A percentile compares a stretch with the other conserved stretches of the same genome.
Conservation (phyloP, 306 rosid genomes). For the Sicyos edulis region DNA sequence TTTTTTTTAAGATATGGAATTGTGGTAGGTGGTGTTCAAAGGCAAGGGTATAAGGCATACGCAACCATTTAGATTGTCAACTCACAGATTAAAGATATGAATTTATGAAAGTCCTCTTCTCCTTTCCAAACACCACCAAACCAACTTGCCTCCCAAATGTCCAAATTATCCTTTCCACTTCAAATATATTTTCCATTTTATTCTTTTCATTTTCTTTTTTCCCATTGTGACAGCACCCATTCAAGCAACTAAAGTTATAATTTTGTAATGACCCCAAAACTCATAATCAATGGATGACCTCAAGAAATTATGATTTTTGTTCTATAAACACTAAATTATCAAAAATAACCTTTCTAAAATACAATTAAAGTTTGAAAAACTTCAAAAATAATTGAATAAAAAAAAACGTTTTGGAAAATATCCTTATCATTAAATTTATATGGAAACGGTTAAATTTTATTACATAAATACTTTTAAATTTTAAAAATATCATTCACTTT, state of each 20-base stretch:
- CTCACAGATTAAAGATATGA: slow-evolving; percentile 15
- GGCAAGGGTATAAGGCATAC: neutral
- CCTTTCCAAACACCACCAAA: slow-evolving; percentile 7
- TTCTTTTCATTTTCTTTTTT: neutral
- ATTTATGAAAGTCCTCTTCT: neutral
- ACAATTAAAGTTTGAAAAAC: too few relatives aligned
- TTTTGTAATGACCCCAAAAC: neutral
- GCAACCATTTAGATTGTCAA: slow-evolving; percentile 13
- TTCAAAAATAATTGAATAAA: too few relatives aligned
- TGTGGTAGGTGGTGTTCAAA: neutral
- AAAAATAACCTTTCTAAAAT: too few relatives aligned
- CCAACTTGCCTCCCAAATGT: neutral
- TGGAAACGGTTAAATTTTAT: too few relatives aligned
- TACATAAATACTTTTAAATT: too few relatives aligned
- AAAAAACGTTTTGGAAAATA: too few relatives aligned
- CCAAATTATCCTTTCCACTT: neutral
- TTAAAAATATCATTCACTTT: too few relatives aligned
- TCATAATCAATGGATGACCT: neutral
- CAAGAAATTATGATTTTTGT: neutral
- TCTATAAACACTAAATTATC: neutral
- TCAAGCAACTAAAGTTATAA: neutral
- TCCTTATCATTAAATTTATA: too few relatives aligned
- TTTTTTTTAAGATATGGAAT: too few relatives aligned
- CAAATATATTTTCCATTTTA: neutral
- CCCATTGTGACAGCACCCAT: neutral